A percentile compares a stretch with the other conserved stretches of the same genome.
These are phyloP conservation scores for Narthecium ossifragum DNA, from an alignment of 106 monocot genomes.

Conservation along the genomic window DNA sequence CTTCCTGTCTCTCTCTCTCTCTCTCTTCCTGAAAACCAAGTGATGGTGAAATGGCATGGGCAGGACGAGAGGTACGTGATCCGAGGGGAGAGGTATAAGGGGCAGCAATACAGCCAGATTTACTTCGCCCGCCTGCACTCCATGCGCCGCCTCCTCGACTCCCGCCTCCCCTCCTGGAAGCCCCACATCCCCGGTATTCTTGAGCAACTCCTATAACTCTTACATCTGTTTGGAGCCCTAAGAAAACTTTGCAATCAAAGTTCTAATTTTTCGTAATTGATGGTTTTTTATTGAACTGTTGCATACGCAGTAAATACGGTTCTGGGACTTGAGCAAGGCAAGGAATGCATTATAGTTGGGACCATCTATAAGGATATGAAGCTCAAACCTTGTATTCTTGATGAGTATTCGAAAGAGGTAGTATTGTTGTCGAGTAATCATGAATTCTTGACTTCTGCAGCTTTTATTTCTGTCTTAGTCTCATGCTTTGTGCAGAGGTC, in stretches of 20 bases:
- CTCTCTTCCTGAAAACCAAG: not conserved
- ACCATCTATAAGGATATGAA: conserved; percentile 99
- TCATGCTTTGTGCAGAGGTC: conserved; percentile 59
- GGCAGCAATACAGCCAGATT: conserved; percentile 98
- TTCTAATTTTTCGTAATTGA: not conserved
- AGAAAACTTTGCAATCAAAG: too few species aligned
- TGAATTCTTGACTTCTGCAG: too few species aligned
- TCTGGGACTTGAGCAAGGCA: conserved; percentile 83
- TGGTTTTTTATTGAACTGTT: too few species aligned
- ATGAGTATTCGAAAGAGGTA: conserved; percentile 99
- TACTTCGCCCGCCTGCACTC: conserved; percentile 78
- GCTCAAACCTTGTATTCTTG: conserved; percentile 85
- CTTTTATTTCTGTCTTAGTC: conserved; percentile 1
- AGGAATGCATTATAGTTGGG: conserved; percentile 88
- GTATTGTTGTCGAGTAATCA: not conserved
- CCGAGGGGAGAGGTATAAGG: conserved; percentile 68
- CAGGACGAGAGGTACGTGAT: conserved; percentile 86
- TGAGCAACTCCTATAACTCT: too few species aligned
- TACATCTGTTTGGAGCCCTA: too few species aligned
- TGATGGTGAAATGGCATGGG: too few species aligned
- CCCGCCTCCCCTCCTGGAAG: conserved; percentile 52
- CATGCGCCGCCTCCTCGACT: conserved; percentile 56
- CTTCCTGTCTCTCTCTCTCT: not conserved
- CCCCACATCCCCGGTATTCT: conserved; percentile 56
- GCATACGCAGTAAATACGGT: conserved; percentile 74